Evolutionary conservation across 2,329 filamentous ascomycete genomes (phyloP), one percentile per base, ranked within the genome.

Genomic region (Fusarium acutatum): DNA sequence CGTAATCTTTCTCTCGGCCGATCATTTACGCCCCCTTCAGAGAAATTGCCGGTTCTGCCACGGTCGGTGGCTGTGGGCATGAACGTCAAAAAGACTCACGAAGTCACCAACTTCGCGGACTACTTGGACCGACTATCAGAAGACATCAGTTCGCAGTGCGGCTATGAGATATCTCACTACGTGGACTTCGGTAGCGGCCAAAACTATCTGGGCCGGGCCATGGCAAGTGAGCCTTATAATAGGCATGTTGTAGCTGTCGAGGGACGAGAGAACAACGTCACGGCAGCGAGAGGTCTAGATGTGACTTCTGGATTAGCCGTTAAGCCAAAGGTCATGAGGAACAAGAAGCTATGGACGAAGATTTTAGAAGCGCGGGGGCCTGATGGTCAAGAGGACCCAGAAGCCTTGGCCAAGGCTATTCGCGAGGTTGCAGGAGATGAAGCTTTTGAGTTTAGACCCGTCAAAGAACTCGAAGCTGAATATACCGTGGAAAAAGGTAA

Each of bases 121-220:
- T 98, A 96, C 77, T 89, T 98, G 59, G 88, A 94, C 56, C 79
- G 83, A 7, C 83, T 92, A 15, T 86, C 89, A 1, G 82, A 83
- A 60, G 87, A 88, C 34, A 87, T 97, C 30, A 87, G 89, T 7
- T 79, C 84, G 5, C 84, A 89, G 3, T 88, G 92, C 46, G 84
- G 86, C 1, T 82, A 86, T 53, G 83, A 87, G 20, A 91, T 98
- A 68, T 94, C 94, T 0, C 95, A 98, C 83, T 91, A 97, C 66
- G 92, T 98, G 54, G 96, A 99, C 83, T 97, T 98, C 82, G 96
- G 96, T 34, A 97, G 95, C 60, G 96, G 96, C 0, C 96, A 98
- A 81, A 98, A 98, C 79, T 99, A 99, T 79, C 90, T 99, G 7
- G 96, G 96, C 2, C 89, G 96, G 50, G 93, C 94, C 3, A 86